Percentiles rank a stretch among this genome's conserved stretches.
These are phyloP conservation scores for Linum lewisii DNA, from an alignment of 345 rosid species.

Conservation along the genomic window DNA sequence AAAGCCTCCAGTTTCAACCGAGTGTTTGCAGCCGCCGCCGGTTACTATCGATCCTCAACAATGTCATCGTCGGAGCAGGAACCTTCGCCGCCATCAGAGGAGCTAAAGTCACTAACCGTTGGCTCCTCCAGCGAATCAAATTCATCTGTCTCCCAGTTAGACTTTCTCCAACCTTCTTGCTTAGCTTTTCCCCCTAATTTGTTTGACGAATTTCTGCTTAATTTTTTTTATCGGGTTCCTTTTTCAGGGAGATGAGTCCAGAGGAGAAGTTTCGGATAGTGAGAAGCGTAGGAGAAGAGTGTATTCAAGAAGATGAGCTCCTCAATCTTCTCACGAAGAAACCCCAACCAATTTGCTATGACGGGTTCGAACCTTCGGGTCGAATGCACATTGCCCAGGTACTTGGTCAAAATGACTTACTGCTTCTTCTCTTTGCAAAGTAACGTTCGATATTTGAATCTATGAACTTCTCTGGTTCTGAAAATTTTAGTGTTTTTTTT, in stretches of 20 bases:
- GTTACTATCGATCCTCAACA: neutral
- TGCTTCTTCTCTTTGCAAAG: neutral
- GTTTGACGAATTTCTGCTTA: neutral
- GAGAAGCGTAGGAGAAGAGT: conserved; percentile 78
- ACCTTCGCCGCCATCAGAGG: neutral
- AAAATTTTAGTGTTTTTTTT: neutral
- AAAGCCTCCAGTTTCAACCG: too few species aligned
- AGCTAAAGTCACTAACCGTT: neutral
- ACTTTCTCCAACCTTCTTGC: neutral
- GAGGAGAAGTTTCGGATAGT: conserved; percentile 63
- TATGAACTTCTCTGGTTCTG: neutral
- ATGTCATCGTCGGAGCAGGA: neutral
- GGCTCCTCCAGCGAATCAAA: neutral
- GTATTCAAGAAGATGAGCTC: conserved; percentile 78
- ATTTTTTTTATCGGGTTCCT: neutral
- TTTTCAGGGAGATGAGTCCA: conserved; percentile 20
- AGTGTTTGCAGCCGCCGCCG: too few species aligned
- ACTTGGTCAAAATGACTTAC: neutral
- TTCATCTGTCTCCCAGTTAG: neutral
- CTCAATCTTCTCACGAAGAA: conserved; percentile 63
- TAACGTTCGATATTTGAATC: neutral
- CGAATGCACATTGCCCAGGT: conserved; percentile 97
- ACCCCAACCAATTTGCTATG: conserved; percentile 74
- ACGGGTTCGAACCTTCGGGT: conserved; percentile 93
- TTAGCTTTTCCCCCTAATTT: neutral